Evolutionary conservation across 78 protist genomes (phyloP).

Genomic region (Polysphondylium violaceum): DNA sequence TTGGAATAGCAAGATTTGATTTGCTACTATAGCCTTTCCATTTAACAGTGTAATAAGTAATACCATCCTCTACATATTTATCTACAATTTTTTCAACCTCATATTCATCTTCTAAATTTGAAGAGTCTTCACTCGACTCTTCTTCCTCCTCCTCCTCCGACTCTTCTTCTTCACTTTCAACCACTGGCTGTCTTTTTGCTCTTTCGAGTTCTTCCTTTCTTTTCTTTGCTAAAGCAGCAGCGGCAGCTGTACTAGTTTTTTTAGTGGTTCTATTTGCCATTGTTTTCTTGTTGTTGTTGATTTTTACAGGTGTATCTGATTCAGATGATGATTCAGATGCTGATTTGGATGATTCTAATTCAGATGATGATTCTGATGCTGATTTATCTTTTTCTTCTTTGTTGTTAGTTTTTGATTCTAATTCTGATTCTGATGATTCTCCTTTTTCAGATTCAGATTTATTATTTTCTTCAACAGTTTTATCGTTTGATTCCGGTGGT

Average conservation of each 20-base stretch:
- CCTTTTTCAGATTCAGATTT: not conserved
- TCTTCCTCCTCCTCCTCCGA: not conserved
- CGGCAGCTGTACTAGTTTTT: no score
- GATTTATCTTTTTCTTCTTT: not conserved
- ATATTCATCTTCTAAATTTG: not conserved
- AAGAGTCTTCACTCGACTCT: not conserved
- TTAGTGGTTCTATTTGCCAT: no score
- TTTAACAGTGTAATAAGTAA: not conserved
- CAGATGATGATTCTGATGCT: not conserved
- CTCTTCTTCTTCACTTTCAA: slow-evolving; percentile 4
- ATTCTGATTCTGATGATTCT: not conserved
- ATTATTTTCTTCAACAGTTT: not conserved
- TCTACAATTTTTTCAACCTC: slow-evolving; percentile 38
- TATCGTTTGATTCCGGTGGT: not conserved
- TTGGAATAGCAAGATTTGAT: not conserved
- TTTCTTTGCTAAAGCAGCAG: no score
- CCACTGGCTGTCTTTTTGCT: not conserved
- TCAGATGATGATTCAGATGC: no score
- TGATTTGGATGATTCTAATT: not conserved
- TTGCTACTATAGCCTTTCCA: slow-evolving; percentile 19
- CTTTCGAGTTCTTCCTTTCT: not conserved
- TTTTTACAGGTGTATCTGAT: no score
- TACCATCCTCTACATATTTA: not conserved
- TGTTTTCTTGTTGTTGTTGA: no score
- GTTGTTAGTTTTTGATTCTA: not conserved